Evolutionary conservation across 2,329 filamentous ascomycete species (phyloP).

Genomic region (Epichloe hybrida): DNA sequence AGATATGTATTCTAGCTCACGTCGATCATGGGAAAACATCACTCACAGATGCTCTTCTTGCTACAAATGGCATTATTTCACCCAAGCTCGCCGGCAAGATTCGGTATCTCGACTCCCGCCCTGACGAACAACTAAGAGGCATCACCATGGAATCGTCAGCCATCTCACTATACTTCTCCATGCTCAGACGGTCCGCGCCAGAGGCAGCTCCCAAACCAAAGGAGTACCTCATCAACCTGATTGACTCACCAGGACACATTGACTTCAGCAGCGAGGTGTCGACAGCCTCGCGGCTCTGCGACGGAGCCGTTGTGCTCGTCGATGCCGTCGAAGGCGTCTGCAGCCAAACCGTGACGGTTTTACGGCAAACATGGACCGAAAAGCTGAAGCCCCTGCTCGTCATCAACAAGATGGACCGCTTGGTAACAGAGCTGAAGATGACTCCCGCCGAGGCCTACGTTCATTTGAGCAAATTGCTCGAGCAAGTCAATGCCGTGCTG

Average conservation of each 20-base stretch:
- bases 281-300: constrained; percentile 84
- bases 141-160: constrained; percentile 99
- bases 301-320: constrained; percentile 86
- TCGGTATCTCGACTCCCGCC: constrained; percentile 88
- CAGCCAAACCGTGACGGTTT: constrained; percentile 93
- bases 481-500: constrained; percentile 94
- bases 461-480: constrained; percentile 77
- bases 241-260: constrained; percentile 95
- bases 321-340: constrained; percentile 97
- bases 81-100: constrained; percentile 96
- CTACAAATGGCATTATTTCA: constrained; percentile 98
- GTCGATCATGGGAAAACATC: constrained; percentile 99
- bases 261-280: constrained; percentile 98
- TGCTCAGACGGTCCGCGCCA: constrained; percentile 60
- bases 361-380: constrained; percentile 90
- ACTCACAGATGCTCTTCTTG: constrained; percentile 86
- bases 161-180: constrained; percentile 91
- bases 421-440: constrained; percentile 91
- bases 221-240: constrained; percentile 93
- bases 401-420: constrained; percentile 95
- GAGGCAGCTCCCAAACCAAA: constrained; percentile 58
- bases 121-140: constrained; percentile 87
- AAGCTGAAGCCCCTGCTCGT: constrained; percentile 89
- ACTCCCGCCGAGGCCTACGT: constrained; percentile 78
- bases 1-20: constrained; percentile 93